Base-by-base conservation (phyloP, 352 stramenopile genomes). In the Peronospora destructor region DNA sequence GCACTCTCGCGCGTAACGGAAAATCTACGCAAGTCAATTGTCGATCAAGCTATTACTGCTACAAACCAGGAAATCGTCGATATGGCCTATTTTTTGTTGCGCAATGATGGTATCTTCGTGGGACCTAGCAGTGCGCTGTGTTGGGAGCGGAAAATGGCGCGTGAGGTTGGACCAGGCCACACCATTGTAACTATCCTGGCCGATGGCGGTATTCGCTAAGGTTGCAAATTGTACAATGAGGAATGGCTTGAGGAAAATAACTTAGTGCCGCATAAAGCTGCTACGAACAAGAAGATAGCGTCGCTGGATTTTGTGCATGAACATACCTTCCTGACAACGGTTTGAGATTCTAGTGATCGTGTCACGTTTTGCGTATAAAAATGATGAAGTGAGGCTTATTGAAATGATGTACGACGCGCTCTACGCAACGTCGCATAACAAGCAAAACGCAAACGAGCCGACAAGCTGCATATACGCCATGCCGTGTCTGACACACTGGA, bases 1-100 rank as follows among this genome's bases (percentile, higher is more conserved):
- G 94, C 88, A 6, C 79, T 95, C 4, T 74, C 87, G 21, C 95
- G 95, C 17, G 84, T 98, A 45, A 96, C 91, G 10, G 81, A 84
- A 19, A 98, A 98, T 71, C 85, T 94, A 37, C 87, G 91, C 49
- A 74, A 91, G 6, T 80, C 72, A 0, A 63, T 94, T 19, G 68
- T 98, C 4, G 92, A 98, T 63, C 76, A 87, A 53, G 90, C 95
- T 21, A 80, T 98, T 62, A 87, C 87, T 44, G 89, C 91, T 35
- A 84, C 84, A 0, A 94, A 96, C 54, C 80, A 96, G 45, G 90
- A 98, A 68, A 89, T 95, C 40, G 94, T 98, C 35, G 78, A 89
- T 48, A 97, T 97, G 89, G 85, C 87, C 5, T 91, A 96, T 53
- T 83, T 85, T 41, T 45, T 98, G 35, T 66, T 96, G 28, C 87